phyloP scores from a whole-genome alignment of 2,329 filamentous ascomycete genomes.

The Fusarium graminum region DNA sequence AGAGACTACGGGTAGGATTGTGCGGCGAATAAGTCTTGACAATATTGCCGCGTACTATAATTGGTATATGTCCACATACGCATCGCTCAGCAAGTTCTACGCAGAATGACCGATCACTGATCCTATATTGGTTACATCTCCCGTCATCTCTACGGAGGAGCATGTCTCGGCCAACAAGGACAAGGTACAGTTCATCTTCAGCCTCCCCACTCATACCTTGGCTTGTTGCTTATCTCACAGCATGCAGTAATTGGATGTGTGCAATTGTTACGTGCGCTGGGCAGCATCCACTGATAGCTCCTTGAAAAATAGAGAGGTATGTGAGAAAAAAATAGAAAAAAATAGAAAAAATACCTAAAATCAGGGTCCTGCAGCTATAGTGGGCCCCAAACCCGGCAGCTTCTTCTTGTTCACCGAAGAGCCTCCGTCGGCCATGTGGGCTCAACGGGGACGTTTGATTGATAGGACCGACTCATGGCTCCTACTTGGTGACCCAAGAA shows the following conservation, averaged over 20 bases:
- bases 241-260: constrained; percentile 40
- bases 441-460: constrained; percentile 32
- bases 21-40: not conserved
- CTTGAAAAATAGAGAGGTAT: not conserved
- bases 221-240: constrained; percentile 29
- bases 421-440: constrained; percentile 48
- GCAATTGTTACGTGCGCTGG: constrained; percentile 45
- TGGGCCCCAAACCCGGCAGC: constrained; percentile 33
- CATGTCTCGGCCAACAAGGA: constrained; percentile 11
- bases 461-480: constrained; percentile 43
- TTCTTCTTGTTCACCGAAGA: constrained; percentile 46
- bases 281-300: constrained; percentile 37
- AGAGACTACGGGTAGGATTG: not conserved
- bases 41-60: not conserved
- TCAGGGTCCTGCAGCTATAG: constrained; percentile 43
- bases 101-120: not conserved
- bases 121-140: not conserved
- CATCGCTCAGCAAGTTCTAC: not conserved
- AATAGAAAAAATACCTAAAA: constrained; percentile 32
- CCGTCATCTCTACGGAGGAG: constrained; percentile 1
- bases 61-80: not conserved
- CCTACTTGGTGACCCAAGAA: constrained; percentile 27
- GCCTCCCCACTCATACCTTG: constrained; percentile 18
- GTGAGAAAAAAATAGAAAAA: constrained; percentile 17
- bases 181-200: constrained; percentile 17